A percentile compares a stretch with the other conserved stretches of the same genome.
These are phyloP conservation scores for Aspergillus hiratsukae DNA, from an alignment of 2,329 filamentous ascomycete genomes.

Conservation along the genomic window DNA sequence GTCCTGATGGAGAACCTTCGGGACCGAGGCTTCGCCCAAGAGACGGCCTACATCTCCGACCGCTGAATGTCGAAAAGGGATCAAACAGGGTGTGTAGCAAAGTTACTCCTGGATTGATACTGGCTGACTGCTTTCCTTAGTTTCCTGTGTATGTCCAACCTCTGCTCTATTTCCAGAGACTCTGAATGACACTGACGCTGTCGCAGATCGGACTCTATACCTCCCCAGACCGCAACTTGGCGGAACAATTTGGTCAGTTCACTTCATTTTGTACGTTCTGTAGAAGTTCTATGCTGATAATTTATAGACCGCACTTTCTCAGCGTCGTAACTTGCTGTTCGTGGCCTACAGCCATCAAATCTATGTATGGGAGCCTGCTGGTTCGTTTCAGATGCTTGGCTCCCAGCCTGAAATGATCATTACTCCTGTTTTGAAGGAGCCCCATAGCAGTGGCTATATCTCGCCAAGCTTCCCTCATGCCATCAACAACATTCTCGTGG, in stretches of 20 bases:
- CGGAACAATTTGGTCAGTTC: constrained; percentile 41
- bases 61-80: constrained; percentile 30
- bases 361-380: constrained; percentile 43
- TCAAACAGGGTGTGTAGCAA: constrained; percentile 31
- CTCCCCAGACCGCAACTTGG: constrained; percentile 36
- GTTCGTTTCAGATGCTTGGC: constrained; percentile 37
- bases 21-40: constrained; percentile 9
- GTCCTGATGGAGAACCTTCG: constrained; percentile 2
- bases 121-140: constrained; percentile 11
- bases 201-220: constrained; percentile 22
- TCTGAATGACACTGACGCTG: not conserved
- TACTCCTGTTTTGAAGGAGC: constrained; percentile 38
- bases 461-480: constrained; percentile 52
- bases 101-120: not conserved
- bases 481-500: constrained; percentile 66
- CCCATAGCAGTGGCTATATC: constrained; percentile 50
- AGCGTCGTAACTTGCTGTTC: constrained; percentile 45
- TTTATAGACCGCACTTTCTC: constrained; percentile 41
- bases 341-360: constrained; percentile 39
- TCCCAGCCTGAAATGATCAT: constrained; percentile 39
- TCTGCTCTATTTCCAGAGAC: not conserved
- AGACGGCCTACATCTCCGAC: constrained; percentile 24
- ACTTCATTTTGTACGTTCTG: not conserved
- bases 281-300: constrained; percentile 4
- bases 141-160: constrained; percentile 14